phyloP scores from a whole-genome alignment of 371 early-diverging fungal species.

The Mucor plumbeus region DNA sequence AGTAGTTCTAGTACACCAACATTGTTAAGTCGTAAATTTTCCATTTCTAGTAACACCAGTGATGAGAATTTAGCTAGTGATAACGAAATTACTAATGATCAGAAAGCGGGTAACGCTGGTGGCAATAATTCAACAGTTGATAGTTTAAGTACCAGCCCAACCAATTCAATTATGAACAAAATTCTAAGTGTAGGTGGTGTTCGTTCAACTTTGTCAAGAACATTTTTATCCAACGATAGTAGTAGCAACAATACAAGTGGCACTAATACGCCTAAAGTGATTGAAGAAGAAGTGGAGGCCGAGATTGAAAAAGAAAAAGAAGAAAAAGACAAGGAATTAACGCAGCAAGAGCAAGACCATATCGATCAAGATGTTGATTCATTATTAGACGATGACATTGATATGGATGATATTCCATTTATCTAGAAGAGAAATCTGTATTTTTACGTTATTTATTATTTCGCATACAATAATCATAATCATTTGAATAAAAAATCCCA shows the following conservation, averaged over 20 bases:
- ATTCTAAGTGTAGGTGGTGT: slow-evolving; percentile 32
- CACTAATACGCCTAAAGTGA: slow-evolving; percentile 1
- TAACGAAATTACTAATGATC: slow-evolving; percentile 11
- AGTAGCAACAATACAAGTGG: slow-evolving; percentile 15
- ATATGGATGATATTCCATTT: slow-evolving; percentile 63
- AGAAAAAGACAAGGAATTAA: slow-evolving; percentile 17
- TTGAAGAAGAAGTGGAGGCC: slow-evolving; percentile 13
- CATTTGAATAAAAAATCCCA: background rate
- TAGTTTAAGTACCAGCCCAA: slow-evolving; percentile 22
- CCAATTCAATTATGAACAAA: slow-evolving; percentile 31
- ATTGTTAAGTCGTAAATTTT: background rate
- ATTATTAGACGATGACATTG: slow-evolving; percentile 51
- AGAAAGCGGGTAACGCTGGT: slow-evolving; percentile 11
- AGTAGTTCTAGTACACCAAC: slow-evolving; percentile 19
- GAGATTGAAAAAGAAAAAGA: slow-evolving; percentile 18
- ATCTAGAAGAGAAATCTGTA: slow-evolving; percentile 30
- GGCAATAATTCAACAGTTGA: background rate
- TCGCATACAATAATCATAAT: no score
- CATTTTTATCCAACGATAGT: slow-evolving; percentile 33
- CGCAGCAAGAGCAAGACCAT: slow-evolving; percentile 11
- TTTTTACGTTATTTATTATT: background rate
- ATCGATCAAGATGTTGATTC: slow-evolving; percentile 36
- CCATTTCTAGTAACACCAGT: slow-evolving; percentile 17
- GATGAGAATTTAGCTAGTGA: slow-evolving; percentile 14
- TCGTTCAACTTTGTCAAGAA: slow-evolving; percentile 42